Conservation (phyloP, 306 rosid species). For the Argentina anserina region DNA sequence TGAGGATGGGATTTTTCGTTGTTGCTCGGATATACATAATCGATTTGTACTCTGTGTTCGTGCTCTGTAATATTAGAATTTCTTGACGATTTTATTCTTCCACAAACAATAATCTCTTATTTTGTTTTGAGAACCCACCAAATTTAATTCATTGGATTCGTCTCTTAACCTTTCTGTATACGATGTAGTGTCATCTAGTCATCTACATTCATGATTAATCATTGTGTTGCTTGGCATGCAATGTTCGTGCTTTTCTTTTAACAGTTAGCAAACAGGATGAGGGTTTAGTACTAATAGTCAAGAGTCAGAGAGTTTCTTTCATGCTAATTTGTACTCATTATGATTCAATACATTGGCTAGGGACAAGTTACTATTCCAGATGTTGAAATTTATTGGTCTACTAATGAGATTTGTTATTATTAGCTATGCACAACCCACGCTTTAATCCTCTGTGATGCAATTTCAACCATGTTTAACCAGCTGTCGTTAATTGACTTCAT, state of each 20-base stretch:
- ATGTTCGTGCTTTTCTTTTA: not conserved
- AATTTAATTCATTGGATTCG: slow-evolving; percentile 13
- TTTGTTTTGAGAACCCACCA: slow-evolving; percentile 34
- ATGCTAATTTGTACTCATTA: not conserved
- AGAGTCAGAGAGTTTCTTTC: not conserved
- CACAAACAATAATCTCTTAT: slow-evolving; percentile 17
- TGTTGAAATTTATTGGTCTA: not conserved
- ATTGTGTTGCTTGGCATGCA: not conserved
- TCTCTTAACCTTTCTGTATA: not conserved
- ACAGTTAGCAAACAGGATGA: not conserved
- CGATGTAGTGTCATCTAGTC: not conserved
- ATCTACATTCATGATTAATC: not conserved
- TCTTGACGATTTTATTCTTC: slow-evolving; percentile 19
- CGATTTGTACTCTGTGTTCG: slow-evolving; percentile 42
- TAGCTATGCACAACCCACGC: not conserved
- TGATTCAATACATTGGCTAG: not conserved
- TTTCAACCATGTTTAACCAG: not conserved
- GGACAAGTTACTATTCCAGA: not conserved
- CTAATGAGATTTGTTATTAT: not conserved
- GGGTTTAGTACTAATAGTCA: not conserved
- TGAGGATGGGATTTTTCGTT: slow-evolving; percentile 27
- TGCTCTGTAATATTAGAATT: slow-evolving; percentile 50
- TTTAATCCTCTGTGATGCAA: not conserved
- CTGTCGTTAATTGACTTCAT: not conserved
- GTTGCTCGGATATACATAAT: slow-evolving; percentile 54